These are phyloP conservation scores for Emergomyces pasteurianus DNA, from an alignment of 2,329 filamentous ascomycete genomes.

Conservation along the genomic window DNA sequence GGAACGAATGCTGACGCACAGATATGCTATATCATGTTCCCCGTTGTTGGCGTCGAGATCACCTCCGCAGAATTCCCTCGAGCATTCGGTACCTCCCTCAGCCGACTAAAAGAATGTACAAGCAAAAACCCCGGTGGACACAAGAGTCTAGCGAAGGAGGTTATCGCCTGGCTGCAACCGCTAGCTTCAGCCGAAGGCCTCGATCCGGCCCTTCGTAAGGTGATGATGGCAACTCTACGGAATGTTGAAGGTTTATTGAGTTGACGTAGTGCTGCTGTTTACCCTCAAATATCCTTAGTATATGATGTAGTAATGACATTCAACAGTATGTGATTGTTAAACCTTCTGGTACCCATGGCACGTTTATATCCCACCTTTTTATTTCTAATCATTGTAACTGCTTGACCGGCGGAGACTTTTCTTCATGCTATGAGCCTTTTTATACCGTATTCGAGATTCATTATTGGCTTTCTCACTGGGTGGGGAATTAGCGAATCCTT, in stretches of 20 bases:
- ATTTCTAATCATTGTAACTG: slow-evolving; percentile 23
- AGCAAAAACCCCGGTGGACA: slow-evolving; percentile 21
- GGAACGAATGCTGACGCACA: slow-evolving; percentile 52
- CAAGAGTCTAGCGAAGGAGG: slow-evolving; percentile 32
- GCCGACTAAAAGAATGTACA: slow-evolving; percentile 45
- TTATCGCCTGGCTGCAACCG: slow-evolving; percentile 39
- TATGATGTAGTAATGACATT: background rate
- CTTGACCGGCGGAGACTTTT: slow-evolving; percentile 42
- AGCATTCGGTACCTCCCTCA: slow-evolving; percentile 54
- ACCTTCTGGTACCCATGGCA: background rate
- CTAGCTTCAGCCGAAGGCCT: slow-evolving; percentile 34
- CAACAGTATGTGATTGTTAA: background rate
- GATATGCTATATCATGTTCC: slow-evolving; percentile 59
- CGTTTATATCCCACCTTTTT: background rate
- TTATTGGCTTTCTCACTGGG: slow-evolving; percentile 45
- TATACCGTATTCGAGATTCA: slow-evolving; percentile 43
- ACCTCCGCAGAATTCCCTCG: slow-evolving; percentile 60
- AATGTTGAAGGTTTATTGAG: slow-evolving; percentile 17
- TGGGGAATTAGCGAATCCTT: background rate
- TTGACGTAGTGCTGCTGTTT: slow-evolving; percentile 4
- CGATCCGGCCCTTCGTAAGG: slow-evolving; percentile 43
- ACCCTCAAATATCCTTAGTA: background rate
- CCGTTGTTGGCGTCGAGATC: slow-evolving; percentile 53
- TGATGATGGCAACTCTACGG: slow-evolving; percentile 33
- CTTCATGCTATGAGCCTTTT: slow-evolving; percentile 51